These are phyloP conservation scores for Cladorrhinum sp. DNA, from an alignment of 2,329 filamentous ascomycete species.

Conservation along the genomic window DNA sequence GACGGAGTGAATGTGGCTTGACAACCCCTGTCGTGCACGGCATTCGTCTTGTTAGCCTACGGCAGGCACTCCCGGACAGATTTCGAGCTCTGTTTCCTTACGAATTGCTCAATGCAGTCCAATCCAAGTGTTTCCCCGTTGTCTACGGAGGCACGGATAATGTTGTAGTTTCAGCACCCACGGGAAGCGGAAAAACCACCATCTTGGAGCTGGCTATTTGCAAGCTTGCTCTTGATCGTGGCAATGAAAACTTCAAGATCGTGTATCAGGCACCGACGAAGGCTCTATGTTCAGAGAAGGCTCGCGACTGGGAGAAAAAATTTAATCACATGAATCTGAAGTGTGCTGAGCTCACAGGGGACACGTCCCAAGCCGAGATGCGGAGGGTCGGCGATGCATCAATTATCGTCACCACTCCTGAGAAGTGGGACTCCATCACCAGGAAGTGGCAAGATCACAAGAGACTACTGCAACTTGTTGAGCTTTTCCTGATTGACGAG, in stretches of 20 bases:
- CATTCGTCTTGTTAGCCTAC: constrained; percentile 40
- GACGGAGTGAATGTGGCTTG: not conserved
- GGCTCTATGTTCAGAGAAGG: constrained; percentile 73
- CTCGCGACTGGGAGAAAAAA: constrained; percentile 74
- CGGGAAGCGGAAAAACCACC: constrained; percentile 81
- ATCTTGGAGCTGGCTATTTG: constrained; percentile 81
- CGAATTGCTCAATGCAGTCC: constrained; percentile 74
- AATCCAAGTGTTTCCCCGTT: constrained; percentile 71
- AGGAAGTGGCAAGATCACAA: constrained; percentile 81
- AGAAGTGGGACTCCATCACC: constrained; percentile 90
- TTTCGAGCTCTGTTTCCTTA: constrained; percentile 70
- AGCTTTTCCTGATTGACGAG: constrained; percentile 81
- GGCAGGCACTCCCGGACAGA: constrained; percentile 62
- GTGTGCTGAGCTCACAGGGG: constrained; percentile 78
- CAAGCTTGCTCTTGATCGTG: constrained; percentile 56
- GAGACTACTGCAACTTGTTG: constrained; percentile 70
- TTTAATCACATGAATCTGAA: constrained; percentile 65
- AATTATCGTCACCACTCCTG: constrained; percentile 83
- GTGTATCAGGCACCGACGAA: constrained; percentile 85
- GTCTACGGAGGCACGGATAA: constrained; percentile 71
- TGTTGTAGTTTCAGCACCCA: constrained; percentile 76
- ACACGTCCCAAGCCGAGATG: constrained; percentile 67
- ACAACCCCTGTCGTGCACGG: constrained; percentile 38
- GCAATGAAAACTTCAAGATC: constrained; percentile 67
- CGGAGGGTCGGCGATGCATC: constrained; percentile 68